Conservation (phyloP, 2,329 filamentous ascomycete genomes). For the Lithohypha guttulata region DNA sequence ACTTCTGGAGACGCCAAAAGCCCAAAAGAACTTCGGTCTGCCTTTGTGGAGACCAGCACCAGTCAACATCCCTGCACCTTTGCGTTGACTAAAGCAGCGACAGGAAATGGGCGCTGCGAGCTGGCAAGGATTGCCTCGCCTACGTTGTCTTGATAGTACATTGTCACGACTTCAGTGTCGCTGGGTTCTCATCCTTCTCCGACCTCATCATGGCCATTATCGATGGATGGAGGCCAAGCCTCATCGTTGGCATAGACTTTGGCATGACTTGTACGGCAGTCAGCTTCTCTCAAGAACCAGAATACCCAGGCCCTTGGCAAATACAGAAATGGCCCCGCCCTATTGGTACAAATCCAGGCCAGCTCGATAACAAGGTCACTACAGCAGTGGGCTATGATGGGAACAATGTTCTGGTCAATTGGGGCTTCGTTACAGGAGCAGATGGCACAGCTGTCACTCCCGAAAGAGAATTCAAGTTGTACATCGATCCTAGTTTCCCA, state of each 20-base stretch:
- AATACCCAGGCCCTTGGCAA: slow-evolving; percentile 26
- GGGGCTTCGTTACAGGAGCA: not conserved
- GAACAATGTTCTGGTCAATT: slow-evolving; percentile 5
- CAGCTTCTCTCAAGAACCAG: slow-evolving; percentile 26
- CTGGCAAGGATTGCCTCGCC: not conserved
- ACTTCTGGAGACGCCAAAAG: too few species aligned
- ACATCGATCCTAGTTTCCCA: slow-evolving; percentile 9
- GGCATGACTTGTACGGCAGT: slow-evolving; percentile 25
- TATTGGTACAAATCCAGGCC: slow-evolving; percentile 23
- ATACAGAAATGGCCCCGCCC: slow-evolving; percentile 29
- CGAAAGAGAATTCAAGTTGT: slow-evolving; percentile 13
- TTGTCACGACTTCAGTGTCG: not conserved
- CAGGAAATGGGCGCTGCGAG: too few species aligned
- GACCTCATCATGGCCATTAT: too few species aligned
- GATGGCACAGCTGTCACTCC: not conserved
- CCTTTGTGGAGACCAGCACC: too few species aligned
- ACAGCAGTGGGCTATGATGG: slow-evolving; percentile 22
- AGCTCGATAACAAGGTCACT: slow-evolving; percentile 25
- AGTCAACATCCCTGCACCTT: too few species aligned
- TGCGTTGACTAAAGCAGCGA: not conserved
- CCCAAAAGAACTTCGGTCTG: too few species aligned
- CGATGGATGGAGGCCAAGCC: slow-evolving; percentile 5
- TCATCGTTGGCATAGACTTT: slow-evolving; percentile 21
- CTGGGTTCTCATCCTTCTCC: not conserved
- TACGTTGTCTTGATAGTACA: not conserved